These are phyloP conservation scores for Sistotremastrum niveocremeum DNA, from an alignment of 768 basidiomycete genomes.

Conservation along the genomic window DNA sequence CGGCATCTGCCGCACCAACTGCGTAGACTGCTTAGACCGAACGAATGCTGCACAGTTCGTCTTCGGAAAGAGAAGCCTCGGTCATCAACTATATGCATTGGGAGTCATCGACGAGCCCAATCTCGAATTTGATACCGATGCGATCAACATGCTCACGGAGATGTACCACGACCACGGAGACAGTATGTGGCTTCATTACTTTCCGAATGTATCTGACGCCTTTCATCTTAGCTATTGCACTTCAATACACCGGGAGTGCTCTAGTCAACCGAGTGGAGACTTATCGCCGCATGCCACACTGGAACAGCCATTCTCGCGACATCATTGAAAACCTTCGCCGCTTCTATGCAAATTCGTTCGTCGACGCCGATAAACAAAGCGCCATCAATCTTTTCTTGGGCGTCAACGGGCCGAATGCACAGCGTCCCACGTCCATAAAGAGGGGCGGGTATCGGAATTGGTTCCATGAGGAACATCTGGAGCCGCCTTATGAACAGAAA, in stretches of 20 bases:
- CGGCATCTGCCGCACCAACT: constrained; percentile 88
- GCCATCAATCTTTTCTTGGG: constrained; percentile 98
- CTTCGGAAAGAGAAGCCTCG: constrained; percentile 87
- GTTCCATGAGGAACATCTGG: constrained; percentile 63
- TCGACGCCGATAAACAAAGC: constrained; percentile 93
- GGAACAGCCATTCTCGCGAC: constrained; percentile 94
- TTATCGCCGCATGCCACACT: constrained; percentile 89
- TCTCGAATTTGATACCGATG: constrained; percentile 84
- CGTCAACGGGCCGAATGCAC: constrained; percentile 26
- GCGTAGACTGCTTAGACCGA: constrained; percentile 92
- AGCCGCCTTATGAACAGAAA: constrained; percentile 49
- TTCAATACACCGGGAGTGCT: constrained; percentile 95
- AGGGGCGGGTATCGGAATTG: constrained; percentile 74
- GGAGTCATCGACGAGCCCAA: constrained; percentile 80
- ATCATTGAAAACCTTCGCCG: constrained; percentile 91
- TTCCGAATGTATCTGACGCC: constrained; percentile 1
- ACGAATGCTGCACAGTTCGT: constrained; percentile 97
- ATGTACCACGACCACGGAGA: constrained; percentile 99
- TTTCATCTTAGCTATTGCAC: constrained; percentile 55
- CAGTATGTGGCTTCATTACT: constrained; percentile 36
- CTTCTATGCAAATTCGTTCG: constrained; percentile 86
- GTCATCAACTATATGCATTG: constrained; percentile 90
- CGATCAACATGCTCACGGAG: constrained; percentile 91
- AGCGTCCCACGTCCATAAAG: constrained; percentile 38
- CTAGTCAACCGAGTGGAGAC: constrained; percentile 94